Evolutionary conservation across 495 filamentous ascomycete genomes (phyloP), one percentile per base, ranked within the genome.

Genomic region (Penicillium lagena): DNA sequence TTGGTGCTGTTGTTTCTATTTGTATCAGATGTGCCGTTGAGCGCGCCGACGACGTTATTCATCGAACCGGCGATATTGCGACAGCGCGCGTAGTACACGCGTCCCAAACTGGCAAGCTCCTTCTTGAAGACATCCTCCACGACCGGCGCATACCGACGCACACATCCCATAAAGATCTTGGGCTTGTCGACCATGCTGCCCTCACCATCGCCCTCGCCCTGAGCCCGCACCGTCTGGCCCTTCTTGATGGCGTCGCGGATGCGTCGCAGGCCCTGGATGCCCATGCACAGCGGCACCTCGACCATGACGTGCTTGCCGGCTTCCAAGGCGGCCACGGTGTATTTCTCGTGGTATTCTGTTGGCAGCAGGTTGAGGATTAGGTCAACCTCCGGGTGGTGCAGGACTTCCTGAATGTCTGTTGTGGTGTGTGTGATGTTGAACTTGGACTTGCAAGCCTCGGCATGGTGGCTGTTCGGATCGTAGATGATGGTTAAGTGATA

Each of bases 121-220:
- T 51, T 51, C 40, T 72, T 64, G 37, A 79, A 68, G 11, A 72
- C 60, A n/a, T 69, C 63, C 7, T 61, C 55, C 49, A 75, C 77
- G 27, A 64, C 63, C 0, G 76, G 63, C 3, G 78, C 77, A 47
- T 79, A 78, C 36, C 79, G 67, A 12, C 77, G 64, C 50, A 74
- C 76, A 37, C 70, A 77, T 0, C 76, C 74, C 12, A 83, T 71
- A 41, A 83, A 77, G 28, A 82, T 63, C 14, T 56, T 67, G 1
- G 63, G 53, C 15, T 35, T 43, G 38, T 37, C 22, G 11, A 12
- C 9, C 2, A 12, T n/a, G 12, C 5, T 6, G 32, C 10, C n/a
- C 6, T 34, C 32, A 2, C 32, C 32, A 34, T 34, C n/a, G 7
- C 10, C 9, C 32, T 6, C 22, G 22, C 22, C 2, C 2, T 22